Evolutionary conservation across 1,139 yeast genomes (phyloP).

Genomic region (Arxiozyma heterogenica): DNA sequence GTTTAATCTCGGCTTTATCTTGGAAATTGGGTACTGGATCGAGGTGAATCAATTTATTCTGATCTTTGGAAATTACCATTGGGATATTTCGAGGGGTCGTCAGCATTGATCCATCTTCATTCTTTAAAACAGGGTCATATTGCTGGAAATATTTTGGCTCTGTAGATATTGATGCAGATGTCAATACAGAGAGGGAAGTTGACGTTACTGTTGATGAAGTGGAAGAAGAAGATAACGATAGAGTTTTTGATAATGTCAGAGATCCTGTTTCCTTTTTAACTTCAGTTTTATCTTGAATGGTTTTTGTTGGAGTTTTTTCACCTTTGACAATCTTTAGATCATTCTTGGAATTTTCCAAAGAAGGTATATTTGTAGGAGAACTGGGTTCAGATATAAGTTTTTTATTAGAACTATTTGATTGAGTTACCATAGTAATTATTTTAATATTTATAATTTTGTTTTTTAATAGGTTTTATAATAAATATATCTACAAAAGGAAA

Average conservation of each 20-base stretch:
- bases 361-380: background rate
- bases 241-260: background rate
- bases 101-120: conserved; percentile 6
- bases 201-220: background rate
- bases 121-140: conserved; percentile 1
- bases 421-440: background rate
- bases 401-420: background rate
- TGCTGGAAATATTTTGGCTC: background rate
- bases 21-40: conserved; percentile 36
- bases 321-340: background rate
- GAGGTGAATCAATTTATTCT: conserved; percentile 29
- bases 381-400: background rate
- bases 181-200: background rate
- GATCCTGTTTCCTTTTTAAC: background rate
- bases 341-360: background rate
- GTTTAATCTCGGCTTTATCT: conserved; percentile 47
- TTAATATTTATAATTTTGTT: no score
- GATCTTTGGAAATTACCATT: conserved; percentile 7
- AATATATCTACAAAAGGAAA: background rate
- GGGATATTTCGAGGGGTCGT: conserved; percentile 11
- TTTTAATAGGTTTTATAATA: background rate
- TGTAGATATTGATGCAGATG: background rate
- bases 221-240: background rate
- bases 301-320: background rate
- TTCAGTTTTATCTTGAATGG: background rate